Conservation (phyloP, 192 early-diverging fungal species). For the Backusella parvicylindrica region DNA sequence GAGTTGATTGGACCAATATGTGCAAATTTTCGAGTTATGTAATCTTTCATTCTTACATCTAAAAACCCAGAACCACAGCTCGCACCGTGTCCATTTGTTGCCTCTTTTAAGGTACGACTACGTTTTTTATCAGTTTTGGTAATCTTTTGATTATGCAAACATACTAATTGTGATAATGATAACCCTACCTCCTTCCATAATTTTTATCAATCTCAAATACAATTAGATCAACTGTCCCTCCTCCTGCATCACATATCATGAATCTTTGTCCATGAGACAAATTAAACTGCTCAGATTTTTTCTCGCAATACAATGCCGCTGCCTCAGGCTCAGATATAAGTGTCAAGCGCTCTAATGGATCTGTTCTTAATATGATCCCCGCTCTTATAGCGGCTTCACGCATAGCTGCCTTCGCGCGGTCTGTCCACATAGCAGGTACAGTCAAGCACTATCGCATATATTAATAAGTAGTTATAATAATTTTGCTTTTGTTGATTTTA, state of each 20-base stretch:
- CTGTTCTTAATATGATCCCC: slow-evolving; percentile 37
- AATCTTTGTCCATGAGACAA: slow-evolving; percentile 40
- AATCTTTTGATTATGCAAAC: background rate
- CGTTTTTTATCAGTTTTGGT: background rate
- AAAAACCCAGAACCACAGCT: slow-evolving; percentile 47
- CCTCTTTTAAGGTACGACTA: slow-evolving; percentile 42
- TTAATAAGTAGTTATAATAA: background rate
- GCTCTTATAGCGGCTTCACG: slow-evolving; percentile 45
- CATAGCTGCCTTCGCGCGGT: slow-evolving; percentile 44
- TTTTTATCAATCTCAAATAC: slow-evolving; percentile 34
- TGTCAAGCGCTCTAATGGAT: slow-evolving; percentile 39
- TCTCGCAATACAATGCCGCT: slow-evolving; percentile 47
- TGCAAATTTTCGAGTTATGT: slow-evolving; percentile 40
- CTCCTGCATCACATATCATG: slow-evolving; percentile 52
- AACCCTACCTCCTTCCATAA: slow-evolving; percentile 14
- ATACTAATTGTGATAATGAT: background rate
- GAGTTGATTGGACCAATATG: slow-evolving; percentile 25
- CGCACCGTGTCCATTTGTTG: slow-evolving; percentile 50
- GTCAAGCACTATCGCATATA: slow-evolving; percentile 37
- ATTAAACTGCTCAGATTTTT: slow-evolving; percentile 42
- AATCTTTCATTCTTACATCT: slow-evolving; percentile 44
- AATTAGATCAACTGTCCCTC: slow-evolving; percentile 53
- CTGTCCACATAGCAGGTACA: slow-evolving; percentile 50
- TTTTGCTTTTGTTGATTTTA: background rate
- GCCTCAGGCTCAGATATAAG: slow-evolving; percentile 39